phyloP scores from a whole-genome alignment of 495 filamentous ascomycete genomes.

The Penicilliopsis zonata region DNA sequence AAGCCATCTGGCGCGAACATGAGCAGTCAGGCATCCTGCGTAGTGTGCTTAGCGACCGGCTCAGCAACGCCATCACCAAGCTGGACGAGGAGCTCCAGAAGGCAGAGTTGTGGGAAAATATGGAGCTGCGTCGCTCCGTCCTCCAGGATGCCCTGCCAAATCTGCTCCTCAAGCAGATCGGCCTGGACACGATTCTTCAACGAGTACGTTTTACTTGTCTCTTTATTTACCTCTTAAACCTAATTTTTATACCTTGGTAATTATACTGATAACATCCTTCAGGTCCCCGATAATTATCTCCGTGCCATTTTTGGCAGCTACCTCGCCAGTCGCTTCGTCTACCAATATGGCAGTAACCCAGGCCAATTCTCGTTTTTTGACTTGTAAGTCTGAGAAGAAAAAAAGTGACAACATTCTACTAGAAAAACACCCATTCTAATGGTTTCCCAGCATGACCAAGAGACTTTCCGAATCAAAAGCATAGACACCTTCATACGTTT shows the following conservation, averaged over 20 bases:
- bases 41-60: conserved; percentile 76
- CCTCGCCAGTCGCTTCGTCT: conserved; percentile 89
- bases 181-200: conserved; percentile 72
- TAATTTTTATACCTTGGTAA: conserved; percentile 3
- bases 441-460: conserved; percentile 39
- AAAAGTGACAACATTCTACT: too few species aligned
- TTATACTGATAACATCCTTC: conserved; percentile 10
- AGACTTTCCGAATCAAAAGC: conserved; percentile 25
- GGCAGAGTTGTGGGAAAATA: conserved; percentile 83
- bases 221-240: neutral
- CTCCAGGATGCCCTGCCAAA: conserved; percentile 78
- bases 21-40: conserved; percentile 65
- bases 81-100: conserved; percentile 91
- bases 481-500: conserved; percentile 4
- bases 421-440: neutral
- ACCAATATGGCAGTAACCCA: conserved; percentile 81
- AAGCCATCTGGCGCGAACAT: conserved; percentile 94
- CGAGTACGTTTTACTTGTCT: conserved; percentile 40
- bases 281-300: conserved; percentile 88
- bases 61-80: conserved; percentile 84
- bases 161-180: conserved; percentile 76
- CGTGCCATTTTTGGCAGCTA: conserved; percentile 93
- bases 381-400: conserved; percentile 78
- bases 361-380: conserved; percentile 98
- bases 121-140: conserved; percentile 62